Evolutionary conservation across 768 basidiomycete genomes (phyloP), one percentile per base, ranked within the genome.

Genomic region (Suillus paluster): DNA sequence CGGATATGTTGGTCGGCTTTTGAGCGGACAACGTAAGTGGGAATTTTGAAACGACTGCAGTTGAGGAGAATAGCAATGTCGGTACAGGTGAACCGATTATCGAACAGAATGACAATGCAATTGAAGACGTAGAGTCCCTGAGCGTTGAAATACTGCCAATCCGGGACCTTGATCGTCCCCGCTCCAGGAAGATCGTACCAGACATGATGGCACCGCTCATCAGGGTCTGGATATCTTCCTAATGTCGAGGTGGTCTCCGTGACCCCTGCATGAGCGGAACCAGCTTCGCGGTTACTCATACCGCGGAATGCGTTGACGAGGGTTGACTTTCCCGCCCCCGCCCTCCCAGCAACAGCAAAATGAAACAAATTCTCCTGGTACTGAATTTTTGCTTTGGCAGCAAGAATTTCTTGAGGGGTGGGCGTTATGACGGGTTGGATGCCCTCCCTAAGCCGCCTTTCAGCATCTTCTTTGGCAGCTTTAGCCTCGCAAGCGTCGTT

Each of bases 161-260:
- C 75, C 21, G 74, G 70, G 52, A 77, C 64, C 42, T 66, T 70
- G n/a, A 73, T 59, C 2, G 78, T 79, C 8, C 74, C 76, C 10
- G 77, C 77, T 17, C 78, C 78, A 0, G 77, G 78, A 30, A 79
- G 60, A 41, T 79, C 77, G 55, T 75, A 79, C 78, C 78, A 79
- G 21, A 70, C 68, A 46, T 73, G 68, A 21, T 65, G 69, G 59
- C 67, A 62, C 0, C 64, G 49, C 21, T 57, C 63, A 21, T 59
- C 70, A 19, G 70, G 65, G 53, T 78, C 69, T 23, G 64, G 61
- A 52, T 76, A 79, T 42, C 77, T 67, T 1, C 62, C 65, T 11
- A 77, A 57, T 46, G 68, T 61, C 41, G 66, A 39, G 21, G 77
- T 78, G 12, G 76, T 78, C 45, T 77, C 78, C 3, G 67, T 68